These are phyloP conservation scores for Trichoderma lentiforme DNA, from an alignment of 2,329 filamentous ascomycete species.

Conservation along the genomic window DNA sequence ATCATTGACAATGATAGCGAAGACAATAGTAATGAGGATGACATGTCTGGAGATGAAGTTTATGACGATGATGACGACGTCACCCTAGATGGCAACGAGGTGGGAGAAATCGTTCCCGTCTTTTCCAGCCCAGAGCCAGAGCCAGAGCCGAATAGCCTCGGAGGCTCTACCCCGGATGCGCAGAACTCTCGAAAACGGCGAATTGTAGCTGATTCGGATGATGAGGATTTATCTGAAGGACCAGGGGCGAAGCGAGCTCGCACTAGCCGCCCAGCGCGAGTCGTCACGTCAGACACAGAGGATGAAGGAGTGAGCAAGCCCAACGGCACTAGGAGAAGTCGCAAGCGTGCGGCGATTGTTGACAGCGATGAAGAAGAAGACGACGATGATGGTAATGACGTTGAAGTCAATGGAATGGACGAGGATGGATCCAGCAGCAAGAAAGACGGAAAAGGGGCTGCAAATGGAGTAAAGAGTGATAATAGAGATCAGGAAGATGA, in stretches of 20 bases:
- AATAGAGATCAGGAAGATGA: neutral
- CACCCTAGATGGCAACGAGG: neutral
- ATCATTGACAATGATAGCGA: constrained; percentile 27
- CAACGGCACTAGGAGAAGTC: neutral
- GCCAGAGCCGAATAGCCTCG: constrained; percentile 17
- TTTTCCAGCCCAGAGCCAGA: constrained; percentile 35
- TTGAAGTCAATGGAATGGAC: neutral
- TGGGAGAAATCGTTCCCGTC: constrained; percentile 20
- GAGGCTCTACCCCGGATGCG: constrained; percentile 16
- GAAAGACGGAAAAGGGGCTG: constrained; percentile 17
- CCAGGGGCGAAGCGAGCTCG: constrained; percentile 28
- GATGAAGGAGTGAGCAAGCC: constrained; percentile 13
- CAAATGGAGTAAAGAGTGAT: constrained; percentile 5
- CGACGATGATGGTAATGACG: constrained; percentile 17
- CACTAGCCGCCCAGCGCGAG: neutral
- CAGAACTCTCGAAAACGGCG: constrained; percentile 28
- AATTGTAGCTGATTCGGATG: constrained; percentile 32
- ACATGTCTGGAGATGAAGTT: neutral
- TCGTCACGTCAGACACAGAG: constrained; percentile 26
- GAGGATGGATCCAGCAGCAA: neutral
- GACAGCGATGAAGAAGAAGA: neutral
- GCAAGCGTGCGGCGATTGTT: neutral
- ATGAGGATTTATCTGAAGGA: constrained; percentile 26
- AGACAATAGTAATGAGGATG: constrained; percentile 2
- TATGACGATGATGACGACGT: constrained; percentile 20